A percentile compares a stretch with the other conserved stretches of the same genome.
These are phyloP conservation scores for Thecaphora thlaspeos DNA, from an alignment of 1,284 basidiomycete species.

Conservation along the genomic window DNA sequence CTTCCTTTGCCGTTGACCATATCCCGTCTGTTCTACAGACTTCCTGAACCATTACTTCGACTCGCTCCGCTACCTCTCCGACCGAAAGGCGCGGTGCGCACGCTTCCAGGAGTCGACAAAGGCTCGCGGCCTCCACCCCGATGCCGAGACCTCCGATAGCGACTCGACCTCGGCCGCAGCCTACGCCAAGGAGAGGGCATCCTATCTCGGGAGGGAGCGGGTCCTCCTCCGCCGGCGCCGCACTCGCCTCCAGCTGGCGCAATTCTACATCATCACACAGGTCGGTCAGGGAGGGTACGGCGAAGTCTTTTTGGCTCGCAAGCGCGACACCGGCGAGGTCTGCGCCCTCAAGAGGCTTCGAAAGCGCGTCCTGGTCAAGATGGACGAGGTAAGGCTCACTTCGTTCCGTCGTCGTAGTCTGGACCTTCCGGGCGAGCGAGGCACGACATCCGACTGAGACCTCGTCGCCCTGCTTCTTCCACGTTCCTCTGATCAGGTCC, in stretches of 20 bases:
- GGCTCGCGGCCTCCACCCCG: constrained; percentile 20
- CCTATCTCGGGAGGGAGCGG: constrained; percentile 50
- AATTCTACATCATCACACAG: constrained; percentile 58
- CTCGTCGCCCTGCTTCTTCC: too few relatives aligned
- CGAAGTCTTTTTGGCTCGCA: constrained; percentile 56
- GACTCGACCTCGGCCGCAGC: constrained; percentile 71
- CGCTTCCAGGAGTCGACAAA: constrained; percentile 68
- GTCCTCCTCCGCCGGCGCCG: constrained; percentile 53
- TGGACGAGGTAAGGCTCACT: constrained; percentile 50
- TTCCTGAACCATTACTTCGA: constrained; percentile 58
- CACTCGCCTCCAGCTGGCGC: constrained; percentile 51
- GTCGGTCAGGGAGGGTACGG: constrained; percentile 57
- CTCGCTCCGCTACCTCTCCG: constrained; percentile 50
- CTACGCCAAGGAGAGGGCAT: constrained; percentile 37
- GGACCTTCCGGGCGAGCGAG: too few relatives aligned
- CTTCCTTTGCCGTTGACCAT: not conserved
- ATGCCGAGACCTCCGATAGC: constrained; percentile 63
- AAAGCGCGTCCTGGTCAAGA: constrained; percentile 56
- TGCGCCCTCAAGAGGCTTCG: constrained; percentile 56
- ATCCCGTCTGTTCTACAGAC: too few relatives aligned
- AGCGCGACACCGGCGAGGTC: constrained; percentile 56
- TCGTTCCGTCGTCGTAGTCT: too few relatives aligned
- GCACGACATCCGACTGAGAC: too few relatives aligned
- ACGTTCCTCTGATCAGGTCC: constrained; percentile 1
- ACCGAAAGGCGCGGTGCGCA: constrained; percentile 61